These are phyloP conservation scores for Sungouiella thailandica DNA, from an alignment of 805 yeast species.

Conservation along the genomic window DNA sequence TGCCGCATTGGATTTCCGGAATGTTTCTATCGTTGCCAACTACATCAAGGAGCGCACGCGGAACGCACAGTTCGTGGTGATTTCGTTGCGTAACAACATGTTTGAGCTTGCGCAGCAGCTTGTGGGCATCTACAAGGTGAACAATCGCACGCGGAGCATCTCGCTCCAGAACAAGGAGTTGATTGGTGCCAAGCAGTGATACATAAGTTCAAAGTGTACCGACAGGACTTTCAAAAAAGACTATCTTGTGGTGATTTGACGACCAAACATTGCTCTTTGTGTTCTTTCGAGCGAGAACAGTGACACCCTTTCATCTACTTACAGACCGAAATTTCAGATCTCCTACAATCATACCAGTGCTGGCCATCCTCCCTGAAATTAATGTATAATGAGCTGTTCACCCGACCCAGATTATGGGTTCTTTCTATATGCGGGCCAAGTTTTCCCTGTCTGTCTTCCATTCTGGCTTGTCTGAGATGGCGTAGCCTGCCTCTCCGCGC, in stretches of 20 bases:
- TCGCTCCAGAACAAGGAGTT: slow-evolving; percentile 65
- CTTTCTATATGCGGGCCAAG: slow-evolving; percentile 10
- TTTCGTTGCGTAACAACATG: slow-evolving; percentile 94
- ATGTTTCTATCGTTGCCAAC: slow-evolving; percentile 95
- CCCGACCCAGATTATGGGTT: too few species aligned
- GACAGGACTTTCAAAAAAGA: too few species aligned
- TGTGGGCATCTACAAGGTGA: slow-evolving; percentile 92
- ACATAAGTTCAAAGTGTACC: too few species aligned
- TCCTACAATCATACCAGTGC: too few species aligned
- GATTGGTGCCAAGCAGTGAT: slow-evolving; percentile 10
- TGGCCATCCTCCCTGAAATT: too few species aligned
- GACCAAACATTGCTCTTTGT: too few species aligned
- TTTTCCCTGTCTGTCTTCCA: slow-evolving; percentile 13
- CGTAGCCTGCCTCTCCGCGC: slow-evolving; percentile 67
- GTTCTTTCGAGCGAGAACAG: too few species aligned
- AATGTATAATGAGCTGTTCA: too few species aligned
- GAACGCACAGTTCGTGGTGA: slow-evolving; percentile 94
- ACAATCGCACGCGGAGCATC: slow-evolving; percentile 84
- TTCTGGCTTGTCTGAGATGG: slow-evolving; percentile 39
- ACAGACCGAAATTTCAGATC: too few species aligned
- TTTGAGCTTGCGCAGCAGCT: slow-evolving; percentile 92
- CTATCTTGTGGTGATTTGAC: too few species aligned
- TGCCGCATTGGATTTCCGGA: slow-evolving; percentile 96
- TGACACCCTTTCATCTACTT: too few species aligned
- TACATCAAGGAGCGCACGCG: slow-evolving; percentile 93